These are phyloP conservation scores for Acacia acuminata DNA, from an alignment of 306 rosid species.

Conservation along the genomic window DNA sequence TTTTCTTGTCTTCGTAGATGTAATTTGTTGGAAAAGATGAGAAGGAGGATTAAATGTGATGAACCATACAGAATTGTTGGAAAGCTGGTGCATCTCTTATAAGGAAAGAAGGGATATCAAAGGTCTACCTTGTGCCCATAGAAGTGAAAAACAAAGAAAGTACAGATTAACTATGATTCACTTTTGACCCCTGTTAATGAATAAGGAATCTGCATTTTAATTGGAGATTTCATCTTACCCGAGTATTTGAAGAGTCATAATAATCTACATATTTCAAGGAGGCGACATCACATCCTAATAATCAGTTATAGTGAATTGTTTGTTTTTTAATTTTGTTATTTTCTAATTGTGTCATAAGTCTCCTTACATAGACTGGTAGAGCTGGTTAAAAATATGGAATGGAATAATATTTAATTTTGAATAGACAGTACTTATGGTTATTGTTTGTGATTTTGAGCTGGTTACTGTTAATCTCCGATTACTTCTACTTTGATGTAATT, in stretches of 20 bases:
- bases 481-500: conserved; percentile 10
- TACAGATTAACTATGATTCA: not conserved
- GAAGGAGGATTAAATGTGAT: not conserved
- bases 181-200: not conserved
- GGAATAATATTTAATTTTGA: not conserved
- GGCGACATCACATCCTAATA: not conserved
- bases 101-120: not conserved
- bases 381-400: not conserved
- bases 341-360: not conserved
- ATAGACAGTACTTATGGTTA: not conserved
- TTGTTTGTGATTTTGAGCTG: not conserved
- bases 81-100: not conserved
- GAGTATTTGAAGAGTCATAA: not conserved
- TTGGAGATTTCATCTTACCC: not conserved
- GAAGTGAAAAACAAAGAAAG: not conserved
- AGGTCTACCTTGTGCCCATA: not conserved
- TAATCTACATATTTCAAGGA: not conserved
- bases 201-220: not conserved
- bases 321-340: not conserved
- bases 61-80: not conserved
- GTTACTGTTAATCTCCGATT: not conserved
- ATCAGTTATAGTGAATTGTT: not conserved
- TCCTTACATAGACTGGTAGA: not conserved
- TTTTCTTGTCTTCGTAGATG: not conserved
- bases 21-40: not conserved